Percentiles rank a stretch among this genome's conserved stretches.
Evolutionary conservation across 257 asterid species (phyloP).

Genomic region (Mitragyna speciosa): DNA sequence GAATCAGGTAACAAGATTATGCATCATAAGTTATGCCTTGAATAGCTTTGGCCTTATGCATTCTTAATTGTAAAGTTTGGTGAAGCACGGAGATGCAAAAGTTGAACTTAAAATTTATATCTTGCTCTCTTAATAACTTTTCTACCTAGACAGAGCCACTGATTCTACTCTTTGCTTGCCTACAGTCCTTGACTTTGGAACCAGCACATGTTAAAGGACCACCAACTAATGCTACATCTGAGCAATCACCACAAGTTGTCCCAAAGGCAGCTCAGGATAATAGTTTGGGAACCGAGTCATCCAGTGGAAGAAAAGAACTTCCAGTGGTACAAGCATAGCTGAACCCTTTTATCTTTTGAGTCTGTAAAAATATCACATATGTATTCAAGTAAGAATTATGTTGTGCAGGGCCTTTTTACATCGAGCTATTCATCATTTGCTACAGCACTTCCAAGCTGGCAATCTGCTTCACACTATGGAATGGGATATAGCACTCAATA

Average conservation of each 20-base stretch:
- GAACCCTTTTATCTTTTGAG: not conserved
- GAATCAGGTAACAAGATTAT: not conserved
- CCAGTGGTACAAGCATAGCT: slow-evolving; percentile 51
- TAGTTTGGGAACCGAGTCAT: slow-evolving; percentile 34
- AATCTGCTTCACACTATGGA: slow-evolving; percentile 43
- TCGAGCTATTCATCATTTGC: slow-evolving; percentile 38
- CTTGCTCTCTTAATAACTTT: not conserved
- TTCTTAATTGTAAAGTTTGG: not conserved
- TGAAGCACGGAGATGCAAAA: not conserved
- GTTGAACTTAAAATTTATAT: not conserved
- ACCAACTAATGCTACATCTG: slow-evolving; percentile 28
- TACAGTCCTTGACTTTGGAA: slow-evolving; percentile 37
- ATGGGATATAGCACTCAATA: slow-evolving; percentile 54
- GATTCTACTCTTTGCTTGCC: slow-evolving; percentile 17
- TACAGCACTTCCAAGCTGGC: slow-evolving; percentile 57
- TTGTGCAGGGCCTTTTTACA: slow-evolving; percentile 62
- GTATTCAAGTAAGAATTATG: not conserved
- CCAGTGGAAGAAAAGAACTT: slow-evolving; percentile 59
- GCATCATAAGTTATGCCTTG: no score
- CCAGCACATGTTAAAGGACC: slow-evolving; percentile 28
- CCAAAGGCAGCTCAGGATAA: slow-evolving; percentile 21
- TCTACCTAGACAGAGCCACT: not conserved
- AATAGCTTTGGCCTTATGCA: not conserved
- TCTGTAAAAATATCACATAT: not conserved
- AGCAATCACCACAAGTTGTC: slow-evolving; percentile 39